Evolutionary conservation across 2,329 filamentous ascomycete genomes (phyloP).

Genomic region (Scytalidium lignicola): DNA sequence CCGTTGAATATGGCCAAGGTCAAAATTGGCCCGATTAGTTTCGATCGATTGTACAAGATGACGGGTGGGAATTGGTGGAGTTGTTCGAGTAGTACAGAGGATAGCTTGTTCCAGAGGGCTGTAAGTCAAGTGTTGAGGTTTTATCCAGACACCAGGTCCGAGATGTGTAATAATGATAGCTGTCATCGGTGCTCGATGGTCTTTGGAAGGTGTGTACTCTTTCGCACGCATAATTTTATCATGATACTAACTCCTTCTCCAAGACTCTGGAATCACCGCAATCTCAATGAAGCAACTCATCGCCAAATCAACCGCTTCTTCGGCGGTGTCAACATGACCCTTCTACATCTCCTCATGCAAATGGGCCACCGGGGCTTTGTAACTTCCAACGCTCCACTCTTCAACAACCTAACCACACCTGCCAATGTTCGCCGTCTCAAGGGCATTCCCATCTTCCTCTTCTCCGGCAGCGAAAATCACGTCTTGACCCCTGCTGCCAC

Average conservation of each 20-base stretch:
- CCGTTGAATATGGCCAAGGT: constrained; percentile 53
- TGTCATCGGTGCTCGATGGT: constrained; percentile 57
- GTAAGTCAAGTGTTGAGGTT: constrained; percentile 54
- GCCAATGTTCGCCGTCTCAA: constrained; percentile 46
- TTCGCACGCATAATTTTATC: background rate
- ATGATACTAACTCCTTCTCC: background rate
- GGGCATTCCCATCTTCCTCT: constrained; percentile 51
- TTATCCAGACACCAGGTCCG: constrained; percentile 47
- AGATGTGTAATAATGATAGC: constrained; percentile 56
- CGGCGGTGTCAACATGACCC: constrained; percentile 55
- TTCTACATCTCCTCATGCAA: constrained; percentile 50
- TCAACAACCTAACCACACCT: constrained; percentile 41
- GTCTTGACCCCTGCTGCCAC: constrained; percentile 51
- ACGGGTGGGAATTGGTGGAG: constrained; percentile 51
- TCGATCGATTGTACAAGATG: constrained; percentile 44
- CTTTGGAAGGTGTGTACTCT: constrained; percentile 48
- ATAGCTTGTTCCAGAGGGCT: constrained; percentile 42
- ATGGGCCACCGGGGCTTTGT: constrained; percentile 48
- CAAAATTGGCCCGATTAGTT: constrained; percentile 37
- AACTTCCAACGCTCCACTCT: constrained; percentile 46
- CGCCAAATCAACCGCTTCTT: constrained; percentile 56
- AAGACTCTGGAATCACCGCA: constrained; percentile 54
- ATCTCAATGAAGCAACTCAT: constrained; percentile 63
- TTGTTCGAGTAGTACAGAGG: constrained; percentile 41
- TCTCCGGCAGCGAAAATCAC: constrained; percentile 51